Conservation (phyloP, 164 flowering plant genomes). For the Liriodendron chinense region DNA sequence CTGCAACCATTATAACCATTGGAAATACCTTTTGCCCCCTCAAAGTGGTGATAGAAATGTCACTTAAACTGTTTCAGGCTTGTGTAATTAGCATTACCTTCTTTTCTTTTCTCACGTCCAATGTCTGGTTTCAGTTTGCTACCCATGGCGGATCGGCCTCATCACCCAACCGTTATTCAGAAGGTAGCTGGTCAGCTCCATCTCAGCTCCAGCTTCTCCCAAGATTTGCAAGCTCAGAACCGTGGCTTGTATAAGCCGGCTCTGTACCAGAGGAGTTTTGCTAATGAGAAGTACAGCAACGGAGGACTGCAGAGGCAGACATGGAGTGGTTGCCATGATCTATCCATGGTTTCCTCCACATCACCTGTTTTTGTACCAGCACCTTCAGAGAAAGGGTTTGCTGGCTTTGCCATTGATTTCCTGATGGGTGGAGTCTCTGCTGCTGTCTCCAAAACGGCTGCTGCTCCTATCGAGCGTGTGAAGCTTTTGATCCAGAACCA, state of each 20-base stretch:
- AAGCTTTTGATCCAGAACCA: slow-evolving; percentile 89
- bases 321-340: slow-evolving; percentile 23
- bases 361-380: slow-evolving; percentile 67
- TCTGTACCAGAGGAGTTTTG: slow-evolving; percentile 29
- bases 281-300: slow-evolving; percentile 40
- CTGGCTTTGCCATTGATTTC: slow-evolving; percentile 64
- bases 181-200: slow-evolving; percentile 52
- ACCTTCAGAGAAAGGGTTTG: slow-evolving; percentile 63
- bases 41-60: too few relatives aligned
- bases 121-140: slow-evolving; percentile 1
- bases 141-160: slow-evolving; percentile 44
- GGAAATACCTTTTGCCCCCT: too few relatives aligned
- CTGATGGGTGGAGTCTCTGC: slow-evolving; percentile 92
- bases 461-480: slow-evolving; percentile 89
- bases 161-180: slow-evolving; percentile 42
- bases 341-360: slow-evolving; percentile 29
- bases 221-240: slow-evolving; percentile 27
- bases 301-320: slow-evolving; percentile 46
- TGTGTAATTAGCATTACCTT: too few relatives aligned
- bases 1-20: too few relatives aligned
- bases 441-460: slow-evolving; percentile 85
- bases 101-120: too few relatives aligned
- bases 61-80: too few relatives aligned
- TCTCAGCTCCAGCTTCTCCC: slow-evolving; percentile 38
- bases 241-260: slow-evolving; percentile 38